phyloP scores from a whole-genome alignment of 2,329 filamentous ascomycete species.

The Paecilomyces niveus region DNA sequence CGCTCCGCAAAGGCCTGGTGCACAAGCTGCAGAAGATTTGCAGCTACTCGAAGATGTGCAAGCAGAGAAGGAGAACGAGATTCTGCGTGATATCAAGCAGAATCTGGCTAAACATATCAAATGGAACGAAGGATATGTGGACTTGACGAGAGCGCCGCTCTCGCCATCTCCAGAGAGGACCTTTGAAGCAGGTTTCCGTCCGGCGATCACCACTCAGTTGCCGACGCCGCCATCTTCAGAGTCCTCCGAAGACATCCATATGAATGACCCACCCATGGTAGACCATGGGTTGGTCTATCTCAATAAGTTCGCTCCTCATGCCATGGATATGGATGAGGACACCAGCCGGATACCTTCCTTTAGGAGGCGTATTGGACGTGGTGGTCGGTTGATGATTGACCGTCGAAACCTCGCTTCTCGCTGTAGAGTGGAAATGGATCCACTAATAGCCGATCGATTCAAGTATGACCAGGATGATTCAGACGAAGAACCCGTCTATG shows the following conservation, averaged over 20 bases:
- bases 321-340: slow-evolving; percentile 38
- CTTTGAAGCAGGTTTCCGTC: slow-evolving; percentile 59
- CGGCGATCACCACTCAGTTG: slow-evolving; percentile 60
- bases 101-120: slow-evolving; percentile 82
- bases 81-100: slow-evolving; percentile 74
- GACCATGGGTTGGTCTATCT: slow-evolving; percentile 26
- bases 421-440: slow-evolving; percentile 39
- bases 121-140: slow-evolving; percentile 86
- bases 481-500: slow-evolving; percentile 67
- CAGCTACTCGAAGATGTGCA: slow-evolving; percentile 68
- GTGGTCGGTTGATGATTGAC: slow-evolving; percentile 83
- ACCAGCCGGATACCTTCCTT: slow-evolving; percentile 55
- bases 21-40: slow-evolving; percentile 73
- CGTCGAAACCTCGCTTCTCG: slow-evolving; percentile 61
- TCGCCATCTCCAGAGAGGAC: slow-evolving; percentile 65
- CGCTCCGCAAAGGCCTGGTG: slow-evolving; percentile 62
- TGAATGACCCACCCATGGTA: slow-evolving; percentile 27
- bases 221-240: slow-evolving; percentile 45
- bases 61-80: slow-evolving; percentile 72
- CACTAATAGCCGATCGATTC: slow-evolving; percentile 60
- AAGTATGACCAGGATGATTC: slow-evolving; percentile 83
- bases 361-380: slow-evolving; percentile 74
- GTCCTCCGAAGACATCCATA: slow-evolving; percentile 34
- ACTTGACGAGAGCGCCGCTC: slow-evolving; percentile 78
- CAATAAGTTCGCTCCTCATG: slow-evolving; percentile 34